Base-by-base conservation (phyloP, 345 rosid genomes). In the rapeseed (Brassica napus) region DNA sequence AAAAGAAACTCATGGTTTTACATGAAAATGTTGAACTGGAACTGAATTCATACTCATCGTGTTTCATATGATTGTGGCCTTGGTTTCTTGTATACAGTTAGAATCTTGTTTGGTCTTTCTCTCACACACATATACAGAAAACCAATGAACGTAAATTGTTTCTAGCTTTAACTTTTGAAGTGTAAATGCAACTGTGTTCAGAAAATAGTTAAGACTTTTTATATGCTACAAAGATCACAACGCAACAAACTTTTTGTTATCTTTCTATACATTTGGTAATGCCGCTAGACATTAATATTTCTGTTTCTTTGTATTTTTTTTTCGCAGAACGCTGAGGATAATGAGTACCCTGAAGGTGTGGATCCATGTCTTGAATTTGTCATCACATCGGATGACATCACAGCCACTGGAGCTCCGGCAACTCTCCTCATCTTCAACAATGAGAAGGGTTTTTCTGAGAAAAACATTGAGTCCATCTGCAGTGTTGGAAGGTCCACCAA, bases 351-450 rank as follows among this genome's bases (percentile, higher is more conserved):
- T 1, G 86, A 81, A 65, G 90, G 80, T 6, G 86, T 87, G 5
- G 87, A 89, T 79, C 97, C 97, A 4, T 87, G 92, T 0, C 91
- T 92, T 0, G 92, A 92, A 79, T 90, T 88, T 81, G 86, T 92
- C 1, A 73, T 92, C 11, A 92, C 97, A 5, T 87, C 92, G 24
- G 83, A 80, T 0, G 97, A 92, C 42, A 87, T 92, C 14, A 89
- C 97, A 5, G 81, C 66, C 14, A 90, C 90, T 0, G 95, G 92
- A 23, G 93, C 93, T 28, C 87, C 83, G 0, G 90, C 94, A 0
- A 90, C 97, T 0, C 69, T 90, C 10, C 84, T 92, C 1, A 80
- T 90, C 30, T 89, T 89, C 80, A 90, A 92, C 57, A 92, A 90
- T 0, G 97, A 92, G 80, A 86, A 69, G 6, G 95, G 95, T 1